A percentile compares a stretch with the other conserved stretches of the same genome.
phyloP scores from a whole-genome alignment of 106 monocot species.

The Amphibolis antarctica region DNA sequence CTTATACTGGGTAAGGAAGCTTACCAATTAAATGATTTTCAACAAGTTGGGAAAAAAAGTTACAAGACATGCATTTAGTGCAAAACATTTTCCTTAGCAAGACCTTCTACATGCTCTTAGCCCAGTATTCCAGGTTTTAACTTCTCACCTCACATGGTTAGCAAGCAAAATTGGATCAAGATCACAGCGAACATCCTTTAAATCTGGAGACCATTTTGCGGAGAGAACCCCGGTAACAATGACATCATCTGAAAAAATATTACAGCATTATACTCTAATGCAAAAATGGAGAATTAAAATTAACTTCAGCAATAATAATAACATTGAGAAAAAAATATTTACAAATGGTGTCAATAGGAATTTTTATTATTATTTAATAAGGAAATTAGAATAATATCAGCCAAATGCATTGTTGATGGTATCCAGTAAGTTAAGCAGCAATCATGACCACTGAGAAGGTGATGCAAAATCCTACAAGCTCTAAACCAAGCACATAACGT shows the following conservation, averaged over 20 bases:
- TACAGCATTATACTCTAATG: no score
- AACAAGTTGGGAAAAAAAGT: neutral
- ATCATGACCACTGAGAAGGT: no score
- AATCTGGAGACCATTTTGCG: constrained; percentile 92
- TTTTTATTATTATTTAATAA: no score
- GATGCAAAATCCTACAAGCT: no score
- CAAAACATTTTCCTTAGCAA: neutral
- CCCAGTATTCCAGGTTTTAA: neutral
- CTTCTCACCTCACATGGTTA: constrained; percentile 63
- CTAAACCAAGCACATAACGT: no score
- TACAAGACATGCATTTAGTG: neutral
- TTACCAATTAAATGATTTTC: neutral
- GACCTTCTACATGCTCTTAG: neutral
- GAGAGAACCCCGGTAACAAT: constrained; percentile 82
- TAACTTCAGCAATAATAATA: neutral
- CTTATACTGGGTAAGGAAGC: neutral
- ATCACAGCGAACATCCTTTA: constrained; percentile 93
- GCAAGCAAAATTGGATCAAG: constrained; percentile 88
- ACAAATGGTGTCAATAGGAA: no score
- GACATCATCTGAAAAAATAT: constrained; percentile 71
- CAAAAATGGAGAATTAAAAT: neutral
- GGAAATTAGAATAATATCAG: no score
- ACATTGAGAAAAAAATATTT: no score
- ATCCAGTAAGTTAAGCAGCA: no score
- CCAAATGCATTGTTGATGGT: no score